A percentile compares a stretch with the other conserved stretches of the same genome.
These are phyloP conservation scores for Phytophthora macrochlamydospora DNA, from an alignment of 352 stramenopile genomes.

Conservation along the genomic window DNA sequence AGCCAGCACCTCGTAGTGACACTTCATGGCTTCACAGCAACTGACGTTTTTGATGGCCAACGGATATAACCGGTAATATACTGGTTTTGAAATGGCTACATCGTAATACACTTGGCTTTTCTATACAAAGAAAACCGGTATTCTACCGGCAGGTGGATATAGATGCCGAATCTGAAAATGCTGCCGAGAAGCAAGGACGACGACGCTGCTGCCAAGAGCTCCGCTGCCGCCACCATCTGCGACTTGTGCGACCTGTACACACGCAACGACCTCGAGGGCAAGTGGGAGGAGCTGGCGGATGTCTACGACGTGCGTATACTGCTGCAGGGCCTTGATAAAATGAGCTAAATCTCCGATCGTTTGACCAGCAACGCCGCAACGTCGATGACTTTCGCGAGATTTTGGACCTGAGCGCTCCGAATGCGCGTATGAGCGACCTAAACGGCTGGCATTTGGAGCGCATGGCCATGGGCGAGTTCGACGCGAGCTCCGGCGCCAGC, in stretches of 20 bases:
- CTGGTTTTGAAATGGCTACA: neutral
- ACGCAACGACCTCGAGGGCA: constrained; percentile 61
- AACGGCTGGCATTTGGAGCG: constrained; percentile 83
- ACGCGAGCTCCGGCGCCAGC: constrained; percentile 30
- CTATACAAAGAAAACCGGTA: neutral
- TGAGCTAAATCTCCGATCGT: neutral
- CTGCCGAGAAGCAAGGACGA: constrained; percentile 35
- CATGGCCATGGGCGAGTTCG: constrained; percentile 82
- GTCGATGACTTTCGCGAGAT: constrained; percentile 81
- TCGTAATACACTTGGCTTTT: neutral
- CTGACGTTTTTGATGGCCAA: neutral
- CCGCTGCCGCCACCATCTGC: constrained; percentile 43
- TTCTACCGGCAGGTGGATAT: neutral
- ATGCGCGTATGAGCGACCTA: constrained; percentile 60
- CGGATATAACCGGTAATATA: neutral
- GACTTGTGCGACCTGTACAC: constrained; percentile 73
- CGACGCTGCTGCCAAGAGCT: constrained; percentile 19
- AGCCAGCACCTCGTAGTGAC: constrained; percentile 85
- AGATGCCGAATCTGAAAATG: constrained; percentile 7
- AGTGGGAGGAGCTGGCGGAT: constrained; percentile 67
- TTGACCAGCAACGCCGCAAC: constrained; percentile 70
- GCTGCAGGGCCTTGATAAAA: neutral
- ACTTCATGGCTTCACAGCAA: constrained; percentile 49
- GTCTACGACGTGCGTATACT: constrained; percentile 69
- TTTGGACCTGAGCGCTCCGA: constrained; percentile 68